phyloP scores from a whole-genome alignment of 2,329 filamentous ascomycete genomes.

The Fusarium piperis region DNA sequence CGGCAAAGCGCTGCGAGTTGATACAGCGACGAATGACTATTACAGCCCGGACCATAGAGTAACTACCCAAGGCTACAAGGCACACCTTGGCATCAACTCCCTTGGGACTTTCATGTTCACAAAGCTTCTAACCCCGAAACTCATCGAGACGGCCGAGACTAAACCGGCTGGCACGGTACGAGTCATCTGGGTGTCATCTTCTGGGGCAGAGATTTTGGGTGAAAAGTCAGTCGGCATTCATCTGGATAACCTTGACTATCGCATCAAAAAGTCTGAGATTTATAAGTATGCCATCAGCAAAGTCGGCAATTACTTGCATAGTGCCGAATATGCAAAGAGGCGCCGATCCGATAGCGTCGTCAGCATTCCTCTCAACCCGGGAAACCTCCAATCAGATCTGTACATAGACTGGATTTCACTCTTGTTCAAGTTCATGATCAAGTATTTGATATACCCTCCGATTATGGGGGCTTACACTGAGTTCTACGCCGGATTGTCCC shows the following conservation, averaged over 20 bases:
- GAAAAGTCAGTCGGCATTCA: not conserved
- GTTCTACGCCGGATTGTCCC: slow-evolving; percentile 51
- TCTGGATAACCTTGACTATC: slow-evolving; percentile 7
- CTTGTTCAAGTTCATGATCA: slow-evolving; percentile 26
- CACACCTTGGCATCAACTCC: slow-evolving; percentile 8
- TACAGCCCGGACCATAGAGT: not conserved
- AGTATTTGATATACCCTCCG: slow-evolving; percentile 41
- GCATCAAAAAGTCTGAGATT: slow-evolving; percentile 42
- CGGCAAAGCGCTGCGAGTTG: not conserved
- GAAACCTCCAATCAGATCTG: slow-evolving; percentile 45
- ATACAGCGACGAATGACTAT: not conserved
- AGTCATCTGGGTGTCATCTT: not conserved
- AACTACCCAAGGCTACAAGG: slow-evolving; percentile 45
- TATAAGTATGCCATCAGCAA: slow-evolving; percentile 49
- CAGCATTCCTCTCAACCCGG: slow-evolving; percentile 47
- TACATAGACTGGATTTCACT: slow-evolving; percentile 17
- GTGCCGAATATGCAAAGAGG: slow-evolving; percentile 44
- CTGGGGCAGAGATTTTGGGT: not conserved
- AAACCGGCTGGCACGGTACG: not conserved
- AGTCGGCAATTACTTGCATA: slow-evolving; percentile 47
- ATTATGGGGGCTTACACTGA: slow-evolving; percentile 53
- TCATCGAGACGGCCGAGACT: not conserved
- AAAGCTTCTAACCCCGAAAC: not conserved
- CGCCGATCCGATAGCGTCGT: slow-evolving; percentile 33
- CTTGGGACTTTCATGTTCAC: not conserved